Evolutionary conservation across 2,329 filamentous ascomycete genomes (phyloP).

Genomic region (Sporothrix variecibatus): DNA sequence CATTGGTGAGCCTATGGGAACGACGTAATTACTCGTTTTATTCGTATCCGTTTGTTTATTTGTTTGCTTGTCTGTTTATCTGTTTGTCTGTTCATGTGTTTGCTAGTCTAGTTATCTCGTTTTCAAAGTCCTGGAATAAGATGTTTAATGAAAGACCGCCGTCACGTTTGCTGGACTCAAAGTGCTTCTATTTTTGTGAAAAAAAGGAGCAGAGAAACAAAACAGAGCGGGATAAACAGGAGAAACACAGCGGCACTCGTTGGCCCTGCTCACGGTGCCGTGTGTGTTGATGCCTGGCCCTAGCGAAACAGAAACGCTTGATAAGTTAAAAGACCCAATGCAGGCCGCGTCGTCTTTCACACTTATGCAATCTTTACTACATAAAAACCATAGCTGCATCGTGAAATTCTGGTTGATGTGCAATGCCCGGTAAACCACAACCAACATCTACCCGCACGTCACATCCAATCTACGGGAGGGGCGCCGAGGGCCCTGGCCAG

Average conservation of each 20-base stretch:
- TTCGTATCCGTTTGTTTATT: background rate
- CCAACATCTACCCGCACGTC: background rate
- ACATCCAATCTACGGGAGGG: conserved; percentile 11
- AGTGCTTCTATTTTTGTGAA: background rate
- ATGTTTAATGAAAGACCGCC: background rate
- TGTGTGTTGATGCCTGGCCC: background rate
- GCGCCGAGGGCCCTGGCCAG: background rate
- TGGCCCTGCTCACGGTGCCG: background rate
- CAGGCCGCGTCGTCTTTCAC: background rate
- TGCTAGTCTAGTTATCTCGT: background rate
- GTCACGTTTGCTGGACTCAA: background rate
- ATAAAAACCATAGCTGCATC: background rate
- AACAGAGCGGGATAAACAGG: background rate
- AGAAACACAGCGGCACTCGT: background rate
- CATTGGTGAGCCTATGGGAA: background rate
- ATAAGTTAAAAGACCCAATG: background rate
- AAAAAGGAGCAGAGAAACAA: conserved; percentile 3
- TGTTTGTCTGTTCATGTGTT: background rate
- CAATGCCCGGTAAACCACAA: background rate
- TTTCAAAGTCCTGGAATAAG: background rate
- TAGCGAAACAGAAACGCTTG: background rate
- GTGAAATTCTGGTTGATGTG: background rate
- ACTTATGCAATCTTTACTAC: background rate
- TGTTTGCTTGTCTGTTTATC: background rate
- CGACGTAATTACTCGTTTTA: background rate